A percentile compares a stretch with the other conserved stretches of the same genome.
These are phyloP conservation scores for Nemania abortiva DNA, from an alignment of 2,329 filamentous ascomycete species.

Conservation along the genomic window DNA sequence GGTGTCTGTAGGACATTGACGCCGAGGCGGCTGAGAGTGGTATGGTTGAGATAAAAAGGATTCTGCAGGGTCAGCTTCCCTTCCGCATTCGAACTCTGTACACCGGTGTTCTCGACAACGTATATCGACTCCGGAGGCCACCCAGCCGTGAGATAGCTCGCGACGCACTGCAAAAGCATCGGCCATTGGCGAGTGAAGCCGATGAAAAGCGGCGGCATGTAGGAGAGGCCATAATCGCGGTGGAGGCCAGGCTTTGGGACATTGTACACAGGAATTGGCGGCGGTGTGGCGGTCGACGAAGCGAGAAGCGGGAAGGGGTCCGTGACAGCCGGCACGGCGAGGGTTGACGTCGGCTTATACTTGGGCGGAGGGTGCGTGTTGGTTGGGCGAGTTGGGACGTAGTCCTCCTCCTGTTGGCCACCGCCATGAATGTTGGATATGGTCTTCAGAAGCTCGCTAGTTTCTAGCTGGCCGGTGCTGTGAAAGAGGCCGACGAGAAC, in stretches of 20 bases:
- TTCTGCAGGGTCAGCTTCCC: slow-evolving; percentile 57
- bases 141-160: slow-evolving; percentile 61
- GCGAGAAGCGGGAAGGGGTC: slow-evolving; percentile 48
- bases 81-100: slow-evolving; percentile 57
- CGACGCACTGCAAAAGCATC: slow-evolving; percentile 60
- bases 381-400: slow-evolving; percentile 35
- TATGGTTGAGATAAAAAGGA: slow-evolving; percentile 62
- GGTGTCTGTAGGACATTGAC: slow-evolving; percentile 62
- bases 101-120: slow-evolving; percentile 63
- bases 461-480: slow-evolving; percentile 31
- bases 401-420: slow-evolving; percentile 28
- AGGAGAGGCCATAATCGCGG: slow-evolving; percentile 49
- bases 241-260: slow-evolving; percentile 51
- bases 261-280: slow-evolving; percentile 54
- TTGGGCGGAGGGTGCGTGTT: slow-evolving; percentile 47
- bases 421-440: slow-evolving; percentile 42
- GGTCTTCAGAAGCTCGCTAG: slow-evolving; percentile 40
- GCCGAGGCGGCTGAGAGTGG: slow-evolving; percentile 51
- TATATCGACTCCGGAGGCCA: slow-evolving; percentile 63
- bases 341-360: slow-evolving; percentile 47
- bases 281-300: slow-evolving; percentile 44
- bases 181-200: slow-evolving; percentile 63
- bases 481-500: slow-evolving; percentile 40
- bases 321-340: slow-evolving; percentile 39
- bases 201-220: slow-evolving; percentile 59